phyloP scores from a whole-genome alignment of 441 rosid species.

The Geranium incanum region DNA sequence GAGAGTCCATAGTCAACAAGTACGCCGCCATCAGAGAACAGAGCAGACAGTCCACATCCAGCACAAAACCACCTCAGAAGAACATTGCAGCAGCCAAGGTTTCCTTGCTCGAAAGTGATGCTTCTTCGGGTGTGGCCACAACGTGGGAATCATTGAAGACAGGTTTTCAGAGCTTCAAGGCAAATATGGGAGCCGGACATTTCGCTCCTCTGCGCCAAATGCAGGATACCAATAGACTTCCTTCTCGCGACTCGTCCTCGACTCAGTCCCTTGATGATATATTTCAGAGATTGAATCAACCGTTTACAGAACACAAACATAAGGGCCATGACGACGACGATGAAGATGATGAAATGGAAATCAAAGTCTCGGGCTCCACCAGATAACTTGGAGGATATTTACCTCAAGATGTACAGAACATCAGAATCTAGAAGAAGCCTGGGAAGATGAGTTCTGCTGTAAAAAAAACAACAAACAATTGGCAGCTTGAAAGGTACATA shows the following conservation, averaged over 20 bases:
- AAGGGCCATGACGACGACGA: background rate
- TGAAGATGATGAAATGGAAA: background rate
- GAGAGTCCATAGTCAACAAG: constrained; percentile 76
- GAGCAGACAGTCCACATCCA: constrained; percentile 39
- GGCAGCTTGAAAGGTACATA: background rate
- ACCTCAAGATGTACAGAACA: background rate
- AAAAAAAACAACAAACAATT: background rate
- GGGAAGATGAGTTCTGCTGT: background rate
- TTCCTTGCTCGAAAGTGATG: constrained; percentile 47
- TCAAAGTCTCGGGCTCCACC: background rate
- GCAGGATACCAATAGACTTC: background rate
- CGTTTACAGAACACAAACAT: background rate
- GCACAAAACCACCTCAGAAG: constrained; percentile 42
- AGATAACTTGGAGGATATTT: background rate
- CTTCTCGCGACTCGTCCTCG: background rate
- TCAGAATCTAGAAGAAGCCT: background rate
- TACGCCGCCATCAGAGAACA: constrained; percentile 80
- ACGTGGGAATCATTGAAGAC: background rate
- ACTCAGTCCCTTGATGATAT: background rate
- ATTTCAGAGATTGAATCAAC: background rate
- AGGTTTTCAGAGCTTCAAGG: background rate
- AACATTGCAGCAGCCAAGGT: constrained; percentile 68
- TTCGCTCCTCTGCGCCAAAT: background rate
- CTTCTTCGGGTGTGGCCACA: background rate
- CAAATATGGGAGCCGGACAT: background rate